Conservation (phyloP, 1,284 basidiomycete species). For the Papiliotrema fonsecae region DNA sequence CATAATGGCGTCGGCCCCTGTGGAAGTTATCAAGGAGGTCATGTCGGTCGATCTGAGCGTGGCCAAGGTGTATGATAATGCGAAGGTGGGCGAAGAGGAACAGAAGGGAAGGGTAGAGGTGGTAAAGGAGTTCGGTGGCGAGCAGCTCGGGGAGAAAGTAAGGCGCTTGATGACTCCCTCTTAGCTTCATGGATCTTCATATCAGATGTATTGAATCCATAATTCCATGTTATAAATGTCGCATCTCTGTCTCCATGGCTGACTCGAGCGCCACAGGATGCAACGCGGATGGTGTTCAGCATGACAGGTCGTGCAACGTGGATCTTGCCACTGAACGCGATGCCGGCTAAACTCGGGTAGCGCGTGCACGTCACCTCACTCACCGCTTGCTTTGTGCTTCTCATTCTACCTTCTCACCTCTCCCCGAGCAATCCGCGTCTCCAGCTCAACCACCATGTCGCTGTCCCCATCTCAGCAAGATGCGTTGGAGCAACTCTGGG, state of each 20-base stretch:
- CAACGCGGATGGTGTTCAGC: too few relatives aligned
- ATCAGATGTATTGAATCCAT: too few relatives aligned
- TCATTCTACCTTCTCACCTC: background rate
- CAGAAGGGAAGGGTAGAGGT: background rate
- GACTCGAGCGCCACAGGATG: too few relatives aligned
- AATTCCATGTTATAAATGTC: too few relatives aligned
- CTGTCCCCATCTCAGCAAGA: slow-evolving; percentile 28
- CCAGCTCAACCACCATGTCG: slow-evolving; percentile 24
- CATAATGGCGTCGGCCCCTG: background rate
- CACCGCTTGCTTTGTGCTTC: background rate
- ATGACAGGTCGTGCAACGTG: background rate
- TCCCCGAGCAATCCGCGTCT: too few relatives aligned
- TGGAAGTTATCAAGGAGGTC: background rate
- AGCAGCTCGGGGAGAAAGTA: background rate
- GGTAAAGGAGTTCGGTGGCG: background rate
- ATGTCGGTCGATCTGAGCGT: background rate
- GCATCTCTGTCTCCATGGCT: too few relatives aligned
- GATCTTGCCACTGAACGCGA: background rate
- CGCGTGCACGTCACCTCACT: background rate
- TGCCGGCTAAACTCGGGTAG: too few relatives aligned
- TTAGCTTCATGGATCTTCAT: too few relatives aligned
- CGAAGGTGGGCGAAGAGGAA: background rate
- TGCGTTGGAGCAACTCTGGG: slow-evolving; percentile 40
- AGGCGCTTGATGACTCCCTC: background rate
- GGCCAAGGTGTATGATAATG: background rate